These are phyloP conservation scores for Puccinellia tenuiflora DNA, from an alignment of 176 grass and related monocot species.

Conservation along the genomic window DNA sequence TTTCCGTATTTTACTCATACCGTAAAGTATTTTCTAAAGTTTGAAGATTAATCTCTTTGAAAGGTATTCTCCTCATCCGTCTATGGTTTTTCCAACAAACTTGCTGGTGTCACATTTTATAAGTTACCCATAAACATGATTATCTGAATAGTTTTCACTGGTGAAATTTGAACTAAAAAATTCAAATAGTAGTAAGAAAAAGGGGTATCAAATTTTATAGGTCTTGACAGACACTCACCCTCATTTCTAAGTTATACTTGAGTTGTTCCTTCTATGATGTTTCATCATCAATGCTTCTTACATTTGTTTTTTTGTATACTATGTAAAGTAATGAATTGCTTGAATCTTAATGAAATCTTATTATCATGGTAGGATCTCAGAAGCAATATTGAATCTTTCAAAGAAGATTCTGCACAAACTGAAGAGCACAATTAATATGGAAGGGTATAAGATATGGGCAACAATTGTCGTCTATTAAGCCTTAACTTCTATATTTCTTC, in stretches of 20 bases:
- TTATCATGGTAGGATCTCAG: constrained; percentile 55
- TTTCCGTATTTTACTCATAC: too few relatives aligned
- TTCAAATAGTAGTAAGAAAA: neutral
- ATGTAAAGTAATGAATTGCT: neutral
- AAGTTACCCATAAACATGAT: constrained; percentile 6
- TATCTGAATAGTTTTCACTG: neutral
- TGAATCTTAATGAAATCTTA: constrained; percentile 9
- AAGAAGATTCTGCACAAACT: constrained; percentile 32
- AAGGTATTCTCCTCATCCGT: too few relatives aligned
- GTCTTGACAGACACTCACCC: neutral
- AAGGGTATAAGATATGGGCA: constrained; percentile 36
- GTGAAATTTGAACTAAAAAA: neutral
- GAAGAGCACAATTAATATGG: neutral
- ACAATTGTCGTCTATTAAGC: too few relatives aligned
- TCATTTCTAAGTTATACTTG: neutral
- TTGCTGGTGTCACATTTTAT: neutral
- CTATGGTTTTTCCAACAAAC: neutral
- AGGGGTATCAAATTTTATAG: neutral
- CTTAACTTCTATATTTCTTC: constrained; percentile 64
- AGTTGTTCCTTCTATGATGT: neutral
- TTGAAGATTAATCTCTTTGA: too few relatives aligned
- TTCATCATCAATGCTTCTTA: neutral
- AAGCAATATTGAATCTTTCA: constrained; percentile 38
- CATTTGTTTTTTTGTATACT: neutral
- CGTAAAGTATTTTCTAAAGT: too few relatives aligned